Evolutionary conservation across 2,329 filamentous ascomycete species (phyloP).

Genomic region (Pyrenophora teres): DNA sequence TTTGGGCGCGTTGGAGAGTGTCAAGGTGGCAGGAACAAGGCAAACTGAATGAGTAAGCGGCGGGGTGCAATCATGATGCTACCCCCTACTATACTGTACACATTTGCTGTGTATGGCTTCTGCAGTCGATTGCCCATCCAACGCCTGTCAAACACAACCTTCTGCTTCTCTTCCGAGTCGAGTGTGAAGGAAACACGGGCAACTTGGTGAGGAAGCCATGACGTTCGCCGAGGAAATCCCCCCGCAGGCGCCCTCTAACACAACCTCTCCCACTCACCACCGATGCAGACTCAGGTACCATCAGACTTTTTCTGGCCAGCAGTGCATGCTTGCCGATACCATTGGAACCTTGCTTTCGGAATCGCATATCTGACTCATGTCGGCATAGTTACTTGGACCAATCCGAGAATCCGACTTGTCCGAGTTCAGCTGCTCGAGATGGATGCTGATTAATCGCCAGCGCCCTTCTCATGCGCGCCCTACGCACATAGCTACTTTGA

Average conservation of each 20-base stretch:
- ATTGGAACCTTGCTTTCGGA: conserved; percentile 4
- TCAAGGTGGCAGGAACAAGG: conserved; percentile 17
- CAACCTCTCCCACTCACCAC: too few relatives aligned
- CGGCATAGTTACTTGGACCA: neutral
- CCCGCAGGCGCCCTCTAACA: too few relatives aligned
- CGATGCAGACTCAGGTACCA: too few relatives aligned
- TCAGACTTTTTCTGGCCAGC: too few relatives aligned
- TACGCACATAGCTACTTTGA: conserved; percentile 7
- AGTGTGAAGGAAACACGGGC: neutral
- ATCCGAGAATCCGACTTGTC: neutral
- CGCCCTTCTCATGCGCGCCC: conserved; percentile 27
- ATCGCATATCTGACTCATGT: neutral
- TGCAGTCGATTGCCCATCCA: too few relatives aligned
- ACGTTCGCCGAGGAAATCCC: neutral
- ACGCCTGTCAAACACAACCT: neutral
- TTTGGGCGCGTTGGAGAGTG: neutral
- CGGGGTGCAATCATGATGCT: conserved; percentile 22
- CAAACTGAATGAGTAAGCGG: conserved; percentile 20
- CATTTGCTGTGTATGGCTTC: too few relatives aligned
- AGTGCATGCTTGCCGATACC: neutral
- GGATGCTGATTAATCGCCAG: conserved; percentile 18
- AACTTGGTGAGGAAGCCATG: neutral
- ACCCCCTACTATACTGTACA: neutral
- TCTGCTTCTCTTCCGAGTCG: neutral
- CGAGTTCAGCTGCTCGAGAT: neutral